phyloP scores from a whole-genome alignment of 202 grass and related monocot genomes.

The Zoysia matrella region DNA sequence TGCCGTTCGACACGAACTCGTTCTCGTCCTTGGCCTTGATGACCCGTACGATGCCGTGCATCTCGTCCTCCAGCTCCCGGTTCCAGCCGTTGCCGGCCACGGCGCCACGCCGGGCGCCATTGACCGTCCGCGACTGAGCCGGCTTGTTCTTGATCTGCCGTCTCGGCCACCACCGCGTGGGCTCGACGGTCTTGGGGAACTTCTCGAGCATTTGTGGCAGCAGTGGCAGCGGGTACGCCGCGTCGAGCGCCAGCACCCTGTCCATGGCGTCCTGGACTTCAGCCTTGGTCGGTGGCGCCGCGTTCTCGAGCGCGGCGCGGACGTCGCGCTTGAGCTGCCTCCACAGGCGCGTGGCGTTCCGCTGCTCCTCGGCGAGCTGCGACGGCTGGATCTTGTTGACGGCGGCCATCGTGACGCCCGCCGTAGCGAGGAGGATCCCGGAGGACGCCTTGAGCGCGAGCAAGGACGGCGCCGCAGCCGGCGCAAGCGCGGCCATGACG shows the following conservation, averaged over 20 bases:
- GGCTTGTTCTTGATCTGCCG: neutral
- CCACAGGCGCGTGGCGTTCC: conserved; percentile 67
- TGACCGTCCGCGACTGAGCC: neutral
- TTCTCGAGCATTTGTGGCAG: conserved; percentile 75
- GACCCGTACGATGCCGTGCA: conserved; percentile 58
- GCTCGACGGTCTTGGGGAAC: conserved; percentile 58
- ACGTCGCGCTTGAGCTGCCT: conserved; percentile 58
- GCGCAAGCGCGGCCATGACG: conserved; percentile 54
- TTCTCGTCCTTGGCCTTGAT: conserved; percentile 60
- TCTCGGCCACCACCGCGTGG: conserved; percentile 41
- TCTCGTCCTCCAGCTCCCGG: conserved; percentile 63
- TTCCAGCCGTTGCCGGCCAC: conserved; percentile 60
- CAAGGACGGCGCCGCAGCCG: neutral
- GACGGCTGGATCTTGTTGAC: conserved; percentile 76
- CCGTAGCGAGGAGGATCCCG: conserved; percentile 43
- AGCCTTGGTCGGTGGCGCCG: neutral
- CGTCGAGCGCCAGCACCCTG: conserved; percentile 68
- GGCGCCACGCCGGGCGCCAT: neutral
- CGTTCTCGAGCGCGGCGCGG: conserved; percentile 6
- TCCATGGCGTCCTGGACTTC: conserved; percentile 54
- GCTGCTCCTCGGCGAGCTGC: conserved; percentile 83
- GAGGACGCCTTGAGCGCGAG: conserved; percentile 53
- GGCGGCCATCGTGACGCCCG: conserved; percentile 48
- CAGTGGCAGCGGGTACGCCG: conserved; percentile 68
- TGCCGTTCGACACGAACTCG: conserved; percentile 35